These are phyloP conservation scores for Forsythia suspensa DNA, from an alignment of 257 asterid genomes.

Conservation along the genomic window DNA sequence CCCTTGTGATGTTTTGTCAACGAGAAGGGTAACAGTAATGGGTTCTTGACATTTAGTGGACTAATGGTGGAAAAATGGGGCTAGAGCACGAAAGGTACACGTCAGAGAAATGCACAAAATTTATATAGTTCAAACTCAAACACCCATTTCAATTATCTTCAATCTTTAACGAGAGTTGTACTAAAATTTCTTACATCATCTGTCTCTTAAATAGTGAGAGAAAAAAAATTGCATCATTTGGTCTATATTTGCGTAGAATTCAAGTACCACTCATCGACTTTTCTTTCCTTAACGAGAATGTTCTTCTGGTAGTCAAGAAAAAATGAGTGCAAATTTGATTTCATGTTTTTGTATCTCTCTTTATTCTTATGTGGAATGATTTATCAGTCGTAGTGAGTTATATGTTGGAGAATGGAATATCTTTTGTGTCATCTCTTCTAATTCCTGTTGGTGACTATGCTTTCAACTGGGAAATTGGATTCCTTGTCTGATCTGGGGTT, in stretches of 20 bases:
- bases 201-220: constrained; percentile 15
- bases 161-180: constrained; percentile 16
- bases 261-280: constrained; percentile 34
- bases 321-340: constrained; percentile 19
- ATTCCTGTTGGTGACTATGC: constrained; percentile 46
- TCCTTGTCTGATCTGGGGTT: constrained; percentile 59
- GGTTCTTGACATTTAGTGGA: constrained; percentile 50
- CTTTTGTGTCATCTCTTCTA: constrained; percentile 39
- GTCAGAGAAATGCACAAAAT: constrained; percentile 36
- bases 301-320: constrained; percentile 33
- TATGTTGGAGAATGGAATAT: constrained; percentile 41
- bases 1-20: constrained; percentile 32
- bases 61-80: constrained; percentile 35
- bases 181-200: constrained; percentile 29
- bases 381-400: constrained; percentile 21
- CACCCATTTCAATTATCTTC: constrained; percentile 19
- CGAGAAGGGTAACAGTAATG: constrained; percentile 38
- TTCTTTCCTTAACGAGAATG: constrained; percentile 39
- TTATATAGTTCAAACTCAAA: constrained; percentile 26
- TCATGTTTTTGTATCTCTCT: constrained; percentile 6
- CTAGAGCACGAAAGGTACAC: constrained; percentile 34
- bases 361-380: constrained; percentile 23
- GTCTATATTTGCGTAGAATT: constrained; percentile 54
- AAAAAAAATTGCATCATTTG: constrained; percentile 24
- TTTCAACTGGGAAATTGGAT: constrained; percentile 43